Evolutionary conservation across 1,284 basidiomycete species (phyloP).

Genomic region (Marasmius fiardii): DNA sequence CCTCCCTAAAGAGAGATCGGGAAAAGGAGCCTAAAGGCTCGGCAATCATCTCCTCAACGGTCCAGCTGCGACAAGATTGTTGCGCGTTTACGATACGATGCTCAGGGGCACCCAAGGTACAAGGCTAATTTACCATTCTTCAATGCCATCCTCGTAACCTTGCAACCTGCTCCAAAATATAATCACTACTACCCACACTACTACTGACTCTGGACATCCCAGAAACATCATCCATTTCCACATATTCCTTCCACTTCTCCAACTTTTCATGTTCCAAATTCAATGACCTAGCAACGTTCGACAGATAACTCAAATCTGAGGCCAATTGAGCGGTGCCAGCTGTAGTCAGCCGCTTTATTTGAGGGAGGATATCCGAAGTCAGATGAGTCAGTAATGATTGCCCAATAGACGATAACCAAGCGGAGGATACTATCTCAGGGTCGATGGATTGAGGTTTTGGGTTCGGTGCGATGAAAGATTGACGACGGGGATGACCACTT

Average conservation of each 20-base stretch:
- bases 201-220: conserved; percentile 37
- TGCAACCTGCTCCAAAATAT: conserved; percentile 39
- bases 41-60: too few relatives aligned
- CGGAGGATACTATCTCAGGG: conserved; percentile 79
- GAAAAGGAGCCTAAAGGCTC: too few relatives aligned
- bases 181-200: conserved; percentile 31
- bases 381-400: conserved; percentile 75
- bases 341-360: conserved; percentile 55
- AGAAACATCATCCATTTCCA: conserved; percentile 58
- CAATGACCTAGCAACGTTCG: conserved; percentile 87
- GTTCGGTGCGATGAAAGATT: conserved; percentile 28
- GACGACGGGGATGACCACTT: conserved; percentile 30
- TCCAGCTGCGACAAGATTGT: too few relatives aligned
- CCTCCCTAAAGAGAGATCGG: too few relatives aligned
- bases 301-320: conserved; percentile 85
- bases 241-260: conserved; percentile 69
- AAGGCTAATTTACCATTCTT: neutral
- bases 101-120: too few relatives aligned
- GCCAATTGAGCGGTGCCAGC: conserved; percentile 82
- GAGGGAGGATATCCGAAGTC: conserved; percentile 60
- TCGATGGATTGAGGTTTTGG: conserved; percentile 39
- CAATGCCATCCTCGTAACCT: conserved; percentile 51
- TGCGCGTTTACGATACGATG: too few relatives aligned
- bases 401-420: conserved; percentile 89
- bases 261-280: conserved; percentile 81